A percentile compares a stretch with the other conserved stretches of the same genome.
Evolutionary conservation across 495 filamentous ascomycete genomes (phyloP).

Genomic region (Aspergillus nidulans): DNA sequence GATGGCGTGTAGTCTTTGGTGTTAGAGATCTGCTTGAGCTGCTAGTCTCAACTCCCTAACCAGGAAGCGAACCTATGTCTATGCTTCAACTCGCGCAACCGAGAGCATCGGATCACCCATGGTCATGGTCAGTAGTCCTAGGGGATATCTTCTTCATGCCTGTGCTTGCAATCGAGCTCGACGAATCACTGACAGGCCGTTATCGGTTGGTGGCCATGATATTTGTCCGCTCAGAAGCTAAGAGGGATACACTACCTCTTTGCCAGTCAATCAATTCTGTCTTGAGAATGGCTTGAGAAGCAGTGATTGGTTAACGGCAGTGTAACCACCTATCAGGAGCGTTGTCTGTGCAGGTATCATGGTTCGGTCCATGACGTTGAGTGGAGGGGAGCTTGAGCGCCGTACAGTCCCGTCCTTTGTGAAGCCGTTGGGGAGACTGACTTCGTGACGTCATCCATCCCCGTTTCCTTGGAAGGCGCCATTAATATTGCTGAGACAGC

Average conservation of each 20-base stretch:
- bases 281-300: conserved; percentile 3
- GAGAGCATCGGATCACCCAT: not conserved
- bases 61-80: no score
- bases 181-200: not conserved
- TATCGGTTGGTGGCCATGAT: conserved; percentile 2
- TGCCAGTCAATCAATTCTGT: conserved; percentile 1
- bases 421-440: not conserved
- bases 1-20: not conserved
- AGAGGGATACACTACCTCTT: conserved; percentile 8
- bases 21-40: no score
- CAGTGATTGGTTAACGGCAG: conserved; percentile 7
- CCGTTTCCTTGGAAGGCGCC: not conserved
- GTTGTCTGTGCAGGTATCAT: not conserved
- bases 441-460: not conserved
- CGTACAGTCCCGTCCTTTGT: not conserved
- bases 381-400: not conserved
- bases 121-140: not conserved
- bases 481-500: not conserved
- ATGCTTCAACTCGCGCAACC: no score
- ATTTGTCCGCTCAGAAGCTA: conserved; percentile 1
- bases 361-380: not conserved
- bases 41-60: no score
- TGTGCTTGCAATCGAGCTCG: not conserved
- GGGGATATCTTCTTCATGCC: conserved; percentile 4
- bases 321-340: conserved; percentile 1